phyloP scores from a whole-genome alignment of 2,329 filamentous ascomycete genomes.

The Paracorniculantispora psalliotae region DNA sequence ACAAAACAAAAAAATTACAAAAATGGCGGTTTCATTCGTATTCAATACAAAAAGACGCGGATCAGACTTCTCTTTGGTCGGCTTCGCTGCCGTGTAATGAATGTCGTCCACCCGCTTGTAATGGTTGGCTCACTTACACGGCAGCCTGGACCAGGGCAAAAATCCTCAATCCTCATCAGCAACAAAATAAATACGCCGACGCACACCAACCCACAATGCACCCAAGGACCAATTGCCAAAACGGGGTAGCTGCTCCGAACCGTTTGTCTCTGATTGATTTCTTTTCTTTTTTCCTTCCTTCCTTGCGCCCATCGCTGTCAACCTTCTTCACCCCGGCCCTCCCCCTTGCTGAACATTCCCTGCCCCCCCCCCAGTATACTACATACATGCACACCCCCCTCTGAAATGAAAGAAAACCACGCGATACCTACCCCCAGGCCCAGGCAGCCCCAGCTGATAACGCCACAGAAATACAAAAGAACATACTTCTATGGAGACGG shows the following conservation, averaged over 20 bases:
- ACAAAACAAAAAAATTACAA: too few species aligned
- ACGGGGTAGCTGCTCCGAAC: constrained; percentile 4
- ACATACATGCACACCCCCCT: background rate
- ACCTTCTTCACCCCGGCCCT: background rate
- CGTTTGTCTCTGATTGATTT: constrained; percentile 15
- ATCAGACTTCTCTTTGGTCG: too few species aligned
- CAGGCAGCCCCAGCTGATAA: constrained; percentile 11
- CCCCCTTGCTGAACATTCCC: background rate
- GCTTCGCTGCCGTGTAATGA: too few species aligned
- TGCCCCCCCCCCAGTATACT: background rate
- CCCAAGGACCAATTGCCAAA: constrained; percentile 8
- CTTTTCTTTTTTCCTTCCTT: constrained; percentile 10
- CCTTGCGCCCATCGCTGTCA: background rate
- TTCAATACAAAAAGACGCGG: too few species aligned
- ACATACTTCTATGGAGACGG: background rate
- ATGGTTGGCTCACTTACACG: constrained; percentile 1
- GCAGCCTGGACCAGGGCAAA: too few species aligned
- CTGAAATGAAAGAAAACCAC: background rate
- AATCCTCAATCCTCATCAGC: too few species aligned
- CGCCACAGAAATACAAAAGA: background rate
- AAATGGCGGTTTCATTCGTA: too few species aligned
- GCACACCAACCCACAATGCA: background rate
- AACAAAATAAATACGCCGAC: background rate
- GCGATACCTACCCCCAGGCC: background rate
- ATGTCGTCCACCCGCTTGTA: too few species aligned